Conservation (phyloP, 495 filamentous ascomycete genomes). For the Xylaria palmicola region DNA sequence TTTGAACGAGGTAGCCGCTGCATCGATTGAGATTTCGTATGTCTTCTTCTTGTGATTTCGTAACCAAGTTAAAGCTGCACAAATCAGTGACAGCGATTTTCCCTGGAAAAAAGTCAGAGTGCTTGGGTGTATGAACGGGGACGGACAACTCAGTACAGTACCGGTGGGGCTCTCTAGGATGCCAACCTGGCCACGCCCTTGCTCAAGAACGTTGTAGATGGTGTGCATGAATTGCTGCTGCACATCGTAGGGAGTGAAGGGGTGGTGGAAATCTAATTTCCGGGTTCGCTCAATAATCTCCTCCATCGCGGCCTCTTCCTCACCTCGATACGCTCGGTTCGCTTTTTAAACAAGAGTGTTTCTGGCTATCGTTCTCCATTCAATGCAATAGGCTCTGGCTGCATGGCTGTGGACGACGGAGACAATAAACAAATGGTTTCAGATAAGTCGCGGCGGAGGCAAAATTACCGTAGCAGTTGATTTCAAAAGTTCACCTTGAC, state of each 20-base stretch:
- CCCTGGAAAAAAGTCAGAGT: constrained; percentile 53
- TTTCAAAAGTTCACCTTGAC: too few species aligned
- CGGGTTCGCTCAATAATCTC: constrained; percentile 20
- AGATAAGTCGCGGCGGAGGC: not conserved
- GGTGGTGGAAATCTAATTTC: constrained; percentile 76
- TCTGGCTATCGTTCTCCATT: not conserved
- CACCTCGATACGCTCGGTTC: not conserved
- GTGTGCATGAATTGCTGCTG: constrained; percentile 88
- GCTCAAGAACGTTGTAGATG: constrained; percentile 77
- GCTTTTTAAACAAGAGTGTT: not conserved
- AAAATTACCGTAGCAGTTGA: not conserved
- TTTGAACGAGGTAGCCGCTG: constrained; percentile 46
- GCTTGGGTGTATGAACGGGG: not conserved
- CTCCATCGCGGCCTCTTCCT: constrained; percentile 19
- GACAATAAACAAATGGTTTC: too few species aligned
- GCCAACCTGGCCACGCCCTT: constrained; percentile 72
- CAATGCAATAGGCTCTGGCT: not conserved
- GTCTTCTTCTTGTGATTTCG: constrained; percentile 73
- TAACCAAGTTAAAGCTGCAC: constrained; percentile 89
- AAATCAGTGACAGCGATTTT: constrained; percentile 97
- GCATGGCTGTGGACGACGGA: too few species aligned
- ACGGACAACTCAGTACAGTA: constrained; percentile 45
- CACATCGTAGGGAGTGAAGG: constrained; percentile 86
- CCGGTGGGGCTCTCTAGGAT: constrained; percentile 94
- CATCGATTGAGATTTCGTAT: constrained; percentile 52